Base-by-base conservation (phyloP, 805 yeast species). In the Candida glaebosa region DNA sequence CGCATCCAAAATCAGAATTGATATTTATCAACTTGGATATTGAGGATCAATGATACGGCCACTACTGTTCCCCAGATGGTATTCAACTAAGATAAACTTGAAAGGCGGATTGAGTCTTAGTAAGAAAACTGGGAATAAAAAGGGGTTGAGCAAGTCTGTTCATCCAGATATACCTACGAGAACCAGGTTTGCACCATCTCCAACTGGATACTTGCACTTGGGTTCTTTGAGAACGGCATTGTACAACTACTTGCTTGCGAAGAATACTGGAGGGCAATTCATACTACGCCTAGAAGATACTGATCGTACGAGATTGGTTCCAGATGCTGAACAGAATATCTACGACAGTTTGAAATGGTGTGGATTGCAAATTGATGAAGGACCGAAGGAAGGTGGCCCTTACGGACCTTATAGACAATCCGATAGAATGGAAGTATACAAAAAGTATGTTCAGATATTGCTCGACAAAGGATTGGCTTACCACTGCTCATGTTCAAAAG, bases 161-260 rank as follows among this genome's bases (percentile, higher is more conserved):
- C 75, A 72, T 34, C 79, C 81, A 1, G 49, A 43, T 1, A 26
- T 45, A 0, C 88, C 93, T 0, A 95, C 81, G 0, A 63, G 96
- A 49, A 87, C 98, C 1, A 67, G 99, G 48, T 93, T 93, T 63
- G 99, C 99, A 0, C 99, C 99, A 0, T 89, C 97, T 2, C 99
- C 99, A 1, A 93, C 99, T 0, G 99, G 99, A 0, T 78, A 78
- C 46, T 69, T 93, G n/a, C 99, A 93, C 58, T 59, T 93, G 44
- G 99, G 99, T 0, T 90, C 97, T 0, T 58, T 93, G 35, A 68
- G 99, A 58, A 93, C 99, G 0, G 98, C 98, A 0, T 62, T 93
- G 15, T 93, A 88, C 63, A 93, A 93, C 60, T 93, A 82, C 53
- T 61, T 93, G 14, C 64, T 87, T 12, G 98, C 99, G 0, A 79